These are phyloP conservation scores for Barnettozyma pratensis DNA, from an alignment of 805 yeast genomes.

Conservation along the genomic window DNA sequence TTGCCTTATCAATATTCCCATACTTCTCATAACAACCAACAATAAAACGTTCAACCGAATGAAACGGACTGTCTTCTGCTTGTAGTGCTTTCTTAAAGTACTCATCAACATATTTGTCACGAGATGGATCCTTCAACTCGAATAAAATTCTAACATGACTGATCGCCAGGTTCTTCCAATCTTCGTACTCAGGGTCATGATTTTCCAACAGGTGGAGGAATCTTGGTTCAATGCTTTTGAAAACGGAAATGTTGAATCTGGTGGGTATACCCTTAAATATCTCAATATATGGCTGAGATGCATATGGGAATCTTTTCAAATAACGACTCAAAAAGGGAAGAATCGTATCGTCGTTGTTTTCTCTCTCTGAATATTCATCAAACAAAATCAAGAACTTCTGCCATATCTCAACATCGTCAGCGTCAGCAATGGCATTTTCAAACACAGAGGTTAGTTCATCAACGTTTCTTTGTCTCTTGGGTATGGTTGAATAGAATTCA, in stretches of 20 bases:
- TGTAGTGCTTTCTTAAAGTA: constrained; percentile 6
- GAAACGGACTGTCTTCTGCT: constrained; percentile 29
- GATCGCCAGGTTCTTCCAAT: constrained; percentile 32
- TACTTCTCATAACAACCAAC: constrained; percentile 30
- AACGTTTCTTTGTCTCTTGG: constrained; percentile 12
- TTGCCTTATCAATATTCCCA: constrained; percentile 28
- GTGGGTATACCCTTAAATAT: constrained; percentile 6
- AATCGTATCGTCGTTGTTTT: neutral
- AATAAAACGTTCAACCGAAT: constrained; percentile 39
- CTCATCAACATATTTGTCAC: neutral
- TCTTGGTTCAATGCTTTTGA: neutral
- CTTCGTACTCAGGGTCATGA: constrained; percentile 17
- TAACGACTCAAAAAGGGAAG: constrained; percentile 1
- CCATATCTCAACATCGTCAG: constrained; percentile 12
- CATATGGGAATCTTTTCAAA: constrained; percentile 9
- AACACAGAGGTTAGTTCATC: constrained; percentile 5
- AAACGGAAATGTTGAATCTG: neutral
- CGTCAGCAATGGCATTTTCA: constrained; percentile 11
- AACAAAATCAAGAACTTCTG: constrained; percentile 4
- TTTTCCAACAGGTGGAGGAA: neutral
- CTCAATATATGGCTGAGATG: constrained; percentile 12
- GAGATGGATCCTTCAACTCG: neutral
- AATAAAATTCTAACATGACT: constrained; percentile 8
- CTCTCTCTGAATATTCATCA: constrained; percentile 7
- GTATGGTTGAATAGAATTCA: neutral